Evolutionary conservation across 2,329 filamentous ascomycete genomes (phyloP).

Genomic region (Knufia petricola): DNA sequence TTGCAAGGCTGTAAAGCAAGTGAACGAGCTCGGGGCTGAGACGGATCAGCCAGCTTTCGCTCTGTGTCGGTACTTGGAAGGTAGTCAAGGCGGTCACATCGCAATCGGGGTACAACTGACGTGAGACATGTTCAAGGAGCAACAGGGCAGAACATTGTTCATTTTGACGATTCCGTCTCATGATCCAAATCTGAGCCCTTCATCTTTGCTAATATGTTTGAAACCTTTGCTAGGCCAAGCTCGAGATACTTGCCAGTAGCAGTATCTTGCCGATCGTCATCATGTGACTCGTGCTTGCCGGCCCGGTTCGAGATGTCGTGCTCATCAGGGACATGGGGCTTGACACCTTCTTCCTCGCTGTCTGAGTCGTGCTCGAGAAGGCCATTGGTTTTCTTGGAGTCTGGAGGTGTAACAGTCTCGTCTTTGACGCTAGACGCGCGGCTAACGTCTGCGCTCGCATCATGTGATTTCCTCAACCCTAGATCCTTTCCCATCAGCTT

Average conservation of each 20-base stretch:
- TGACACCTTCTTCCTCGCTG: slow-evolving; percentile 32
- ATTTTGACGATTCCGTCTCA: not conserved
- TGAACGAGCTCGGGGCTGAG: too few relatives aligned
- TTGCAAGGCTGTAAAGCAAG: too few relatives aligned
- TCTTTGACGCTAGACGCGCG: slow-evolving; percentile 57
- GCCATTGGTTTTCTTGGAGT: not conserved
- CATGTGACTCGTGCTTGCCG: not conserved
- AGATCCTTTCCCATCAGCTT: slow-evolving; percentile 50
- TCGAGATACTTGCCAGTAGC: slow-evolving; percentile 13
- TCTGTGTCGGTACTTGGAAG: too few relatives aligned
- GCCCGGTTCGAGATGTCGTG: slow-evolving; percentile 9
- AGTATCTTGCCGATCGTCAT: slow-evolving; percentile 13
- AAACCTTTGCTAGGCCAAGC: slow-evolving; percentile 15
- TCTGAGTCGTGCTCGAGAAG: slow-evolving; percentile 20
- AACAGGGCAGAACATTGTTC: too few relatives aligned
- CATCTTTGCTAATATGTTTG: slow-evolving; percentile 17
- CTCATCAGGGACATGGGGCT: slow-evolving; percentile 26
- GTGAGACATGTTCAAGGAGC: too few relatives aligned
- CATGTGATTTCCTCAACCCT: slow-evolving; percentile 56
- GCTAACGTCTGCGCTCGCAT: slow-evolving; percentile 58
- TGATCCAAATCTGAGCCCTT: slow-evolving; percentile 8
- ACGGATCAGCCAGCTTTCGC: too few relatives aligned
- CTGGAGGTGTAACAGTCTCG: slow-evolving; percentile 26
- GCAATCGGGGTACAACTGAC: too few relatives aligned
- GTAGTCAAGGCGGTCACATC: too few relatives aligned